Base-by-base conservation (phyloP, 768 basidiomycete species). In the Clitopilus passeckerianus region DNA sequence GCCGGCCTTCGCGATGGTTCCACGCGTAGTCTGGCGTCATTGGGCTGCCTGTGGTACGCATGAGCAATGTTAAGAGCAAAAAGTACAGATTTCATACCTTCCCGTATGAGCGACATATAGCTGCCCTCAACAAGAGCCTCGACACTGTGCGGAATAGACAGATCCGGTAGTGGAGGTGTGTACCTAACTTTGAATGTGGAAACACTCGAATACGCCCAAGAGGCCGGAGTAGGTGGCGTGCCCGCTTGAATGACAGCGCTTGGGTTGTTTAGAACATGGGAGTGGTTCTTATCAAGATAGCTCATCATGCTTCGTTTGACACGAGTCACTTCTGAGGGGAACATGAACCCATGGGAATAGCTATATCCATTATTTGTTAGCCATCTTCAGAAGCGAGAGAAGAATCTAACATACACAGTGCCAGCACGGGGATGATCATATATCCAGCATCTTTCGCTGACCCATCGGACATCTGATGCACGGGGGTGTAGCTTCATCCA, bases 341-440 rank as follows among this genome's bases (percentile, higher is more conserved):
- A 98, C 34, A 98, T 72, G 77, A 92, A 98, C 0, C 96, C 96
- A 72, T 97, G 96, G 6, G 93, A 86, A 69, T 98, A 96, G 10
- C 92, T 93, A 66, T 58, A 57, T 23, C 63, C 20, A 53, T 53
- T 60, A 23, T 7, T 16, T 55, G 9, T 22, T 22, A 61, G 22
- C 24, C 41, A 58, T 20, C 57, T 34, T 34, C 34, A 60, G 52
- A 27, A 58, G 50, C 58, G 50, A 58, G 57, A 30, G 52, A 41
- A 27, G 57, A 18, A 30, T 24, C 41, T 23, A 27, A 79, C 91
- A 68, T 77, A 95, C 86, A 96, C 95, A 18, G 95, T 97, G 53
- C 91, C 90, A 15, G 91, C 86, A 54, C 93, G 88, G 1, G 96
- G 96, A 73, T 98, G 96, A 69, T 99, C 95, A 72, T 99, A 98